phyloP scores from a whole-genome alignment of 2,329 filamentous ascomycete species.

The Ploettnerulaceae sp. region DNA sequence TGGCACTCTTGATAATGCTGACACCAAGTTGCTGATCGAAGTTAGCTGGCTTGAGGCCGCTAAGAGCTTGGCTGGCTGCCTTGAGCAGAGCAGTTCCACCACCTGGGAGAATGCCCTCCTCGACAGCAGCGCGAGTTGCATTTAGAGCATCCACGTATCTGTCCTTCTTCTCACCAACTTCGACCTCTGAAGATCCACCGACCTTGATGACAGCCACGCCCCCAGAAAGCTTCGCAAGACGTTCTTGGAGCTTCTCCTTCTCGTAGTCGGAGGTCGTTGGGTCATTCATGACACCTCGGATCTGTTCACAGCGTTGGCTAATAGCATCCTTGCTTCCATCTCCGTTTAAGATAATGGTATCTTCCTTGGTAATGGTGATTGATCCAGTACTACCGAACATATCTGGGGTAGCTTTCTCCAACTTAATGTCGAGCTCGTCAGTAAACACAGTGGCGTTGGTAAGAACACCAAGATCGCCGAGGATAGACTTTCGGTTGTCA shows the following conservation, averaged over 20 bases:
- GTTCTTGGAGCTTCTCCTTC: slow-evolving; percentile 99
- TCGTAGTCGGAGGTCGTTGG: slow-evolving; percentile 96
- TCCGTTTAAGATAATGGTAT: slow-evolving; percentile 97
- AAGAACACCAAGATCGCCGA: slow-evolving; percentile 90
- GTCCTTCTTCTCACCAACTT: slow-evolving; percentile 99
- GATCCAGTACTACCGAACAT: slow-evolving; percentile 96
- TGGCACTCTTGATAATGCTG: slow-evolving; percentile 95
- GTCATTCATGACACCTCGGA: slow-evolving; percentile 93
- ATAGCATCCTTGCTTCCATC: slow-evolving; percentile 93
- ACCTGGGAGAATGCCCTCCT: slow-evolving; percentile 98
- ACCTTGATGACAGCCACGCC: slow-evolving; percentile 99
- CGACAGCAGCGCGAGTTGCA: slow-evolving; percentile 94
- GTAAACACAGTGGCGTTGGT: slow-evolving; percentile 98
- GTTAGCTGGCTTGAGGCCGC: slow-evolving; percentile 80
- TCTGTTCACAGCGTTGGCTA: slow-evolving; percentile 95
- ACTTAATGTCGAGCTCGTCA: slow-evolving; percentile 97
- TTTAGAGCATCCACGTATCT: slow-evolving; percentile 98
- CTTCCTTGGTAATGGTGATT: slow-evolving; percentile 99
- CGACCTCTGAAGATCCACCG: slow-evolving; percentile 93
- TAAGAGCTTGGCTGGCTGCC: slow-evolving; percentile 84
- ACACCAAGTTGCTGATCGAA: slow-evolving; percentile 99
- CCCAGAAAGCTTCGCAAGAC: slow-evolving; percentile 96
- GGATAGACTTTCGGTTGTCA: slow-evolving; percentile 99
- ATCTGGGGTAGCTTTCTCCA: slow-evolving; percentile 94
- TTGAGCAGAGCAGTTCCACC: slow-evolving; percentile 98